A percentile compares a stretch with the other conserved stretches of the same genome.
Evolutionary conservation across 169 alveolate genomes (phyloP).

Genomic region (Eimeria mitis): DNA sequence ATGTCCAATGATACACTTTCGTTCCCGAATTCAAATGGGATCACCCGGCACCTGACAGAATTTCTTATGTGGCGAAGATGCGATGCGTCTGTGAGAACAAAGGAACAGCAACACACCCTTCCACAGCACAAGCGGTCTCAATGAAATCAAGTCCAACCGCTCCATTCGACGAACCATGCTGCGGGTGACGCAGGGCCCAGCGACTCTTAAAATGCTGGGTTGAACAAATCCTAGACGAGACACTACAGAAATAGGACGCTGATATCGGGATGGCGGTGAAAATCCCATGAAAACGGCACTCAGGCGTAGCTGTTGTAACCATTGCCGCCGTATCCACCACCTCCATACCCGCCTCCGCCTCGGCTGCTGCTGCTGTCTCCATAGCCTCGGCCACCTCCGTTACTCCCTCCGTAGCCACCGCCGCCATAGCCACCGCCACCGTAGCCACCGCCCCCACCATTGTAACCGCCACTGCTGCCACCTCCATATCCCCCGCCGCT

Average conservation of each 20-base stretch:
- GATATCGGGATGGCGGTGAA: conserved; percentile 12
- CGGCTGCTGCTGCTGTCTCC: conserved; percentile 84
- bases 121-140: conserved; percentile 15
- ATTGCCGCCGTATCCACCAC: conserved; percentile 48
- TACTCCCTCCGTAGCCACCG: not conserved
- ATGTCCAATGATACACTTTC: conserved; percentile 58
- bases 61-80: conserved; percentile 53
- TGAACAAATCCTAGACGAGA: conserved; percentile 27
- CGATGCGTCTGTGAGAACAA: conserved; percentile 61
- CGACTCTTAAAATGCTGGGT: conserved; percentile 19
- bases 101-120: conserved; percentile 35
- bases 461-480: conserved; percentile 43
- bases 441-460: conserved; percentile 62
- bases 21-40: conserved; percentile 73
- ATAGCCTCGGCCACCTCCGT: conserved; percentile 58
- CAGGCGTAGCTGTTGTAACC: conserved; percentile 62
- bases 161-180: conserved; percentile 56
- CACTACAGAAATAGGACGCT: conserved; percentile 11
- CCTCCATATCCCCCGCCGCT: conserved; percentile 83
- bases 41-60: conserved; percentile 79
- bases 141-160: not conserved
- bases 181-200: conserved; percentile 63
- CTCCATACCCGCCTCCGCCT: conserved; percentile 77
- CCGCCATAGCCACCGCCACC: conserved; percentile 52
- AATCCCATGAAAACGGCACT: not conserved